These are phyloP conservation scores for Globisporangium nunn DNA, from an alignment of 352 stramenopile species.

Conservation along the genomic window DNA sequence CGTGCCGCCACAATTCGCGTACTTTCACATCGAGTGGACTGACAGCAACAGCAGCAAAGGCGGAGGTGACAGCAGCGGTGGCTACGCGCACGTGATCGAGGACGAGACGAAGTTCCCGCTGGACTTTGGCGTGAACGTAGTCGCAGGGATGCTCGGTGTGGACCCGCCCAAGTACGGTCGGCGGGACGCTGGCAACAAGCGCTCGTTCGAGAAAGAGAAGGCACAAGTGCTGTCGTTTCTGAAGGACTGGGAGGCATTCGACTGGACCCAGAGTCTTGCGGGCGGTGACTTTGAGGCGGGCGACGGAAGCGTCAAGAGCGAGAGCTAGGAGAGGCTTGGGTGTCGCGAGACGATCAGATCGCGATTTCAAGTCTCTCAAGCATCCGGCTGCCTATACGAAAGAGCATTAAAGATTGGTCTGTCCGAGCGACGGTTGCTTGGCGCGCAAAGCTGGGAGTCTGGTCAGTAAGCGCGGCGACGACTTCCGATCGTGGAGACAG, in stretches of 20 bases:
- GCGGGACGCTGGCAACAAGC: conserved; percentile 24
- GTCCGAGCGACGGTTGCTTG: too few species aligned
- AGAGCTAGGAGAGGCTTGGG: background rate
- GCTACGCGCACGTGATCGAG: conserved; percentile 80
- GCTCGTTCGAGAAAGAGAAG: conserved; percentile 52
- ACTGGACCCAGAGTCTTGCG: conserved; percentile 70
- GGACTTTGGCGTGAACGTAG: conserved; percentile 73
- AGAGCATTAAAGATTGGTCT: too few species aligned
- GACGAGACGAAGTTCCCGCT: conserved; percentile 65
- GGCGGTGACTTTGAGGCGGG: too few species aligned
- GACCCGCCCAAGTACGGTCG: conserved; percentile 57
- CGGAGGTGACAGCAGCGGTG: conserved; percentile 10
- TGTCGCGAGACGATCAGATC: too few species aligned
- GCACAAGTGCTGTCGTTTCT: conserved; percentile 52
- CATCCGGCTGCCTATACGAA: too few species aligned
- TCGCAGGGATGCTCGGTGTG: conserved; percentile 70
- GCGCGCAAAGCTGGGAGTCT: too few species aligned
- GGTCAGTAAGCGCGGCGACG: too few species aligned
- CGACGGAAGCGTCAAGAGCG: background rate
- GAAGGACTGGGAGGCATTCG: conserved; percentile 57
- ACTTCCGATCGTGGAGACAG: too few species aligned
- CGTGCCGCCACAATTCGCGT: conserved; percentile 71
- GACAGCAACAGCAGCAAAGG: background rate
- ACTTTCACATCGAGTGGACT: conserved; percentile 81
- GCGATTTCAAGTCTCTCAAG: too few species aligned